Evolutionary conservation across 441 rosid species (phyloP).

Genomic region (Erodium chrysanthum): DNA sequence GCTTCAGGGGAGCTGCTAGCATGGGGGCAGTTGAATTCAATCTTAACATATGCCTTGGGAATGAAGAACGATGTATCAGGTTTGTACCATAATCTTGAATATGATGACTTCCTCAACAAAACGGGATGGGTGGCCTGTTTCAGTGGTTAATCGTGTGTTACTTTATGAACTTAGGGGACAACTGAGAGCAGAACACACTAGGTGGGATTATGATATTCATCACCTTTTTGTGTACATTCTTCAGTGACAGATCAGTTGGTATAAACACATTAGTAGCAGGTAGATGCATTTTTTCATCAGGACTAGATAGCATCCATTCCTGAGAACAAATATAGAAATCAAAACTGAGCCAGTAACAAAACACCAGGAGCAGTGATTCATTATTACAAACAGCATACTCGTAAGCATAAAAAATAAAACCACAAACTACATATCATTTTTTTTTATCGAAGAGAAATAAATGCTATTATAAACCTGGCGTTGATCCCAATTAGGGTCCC

Average conservation of each 20-base stretch:
- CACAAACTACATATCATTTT: conserved; percentile 8
- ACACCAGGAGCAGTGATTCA: not conserved
- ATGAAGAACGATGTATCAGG: conserved; percentile 67
- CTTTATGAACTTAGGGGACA: not conserved
- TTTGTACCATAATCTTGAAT: conserved; percentile 73
- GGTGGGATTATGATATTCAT: conserved; percentile 10
- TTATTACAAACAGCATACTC: too few species aligned
- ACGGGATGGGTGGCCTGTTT: conserved; percentile 49
- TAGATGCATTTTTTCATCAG: conserved; percentile 51
- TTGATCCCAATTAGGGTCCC: too few species aligned
- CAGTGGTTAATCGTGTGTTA: conserved; percentile 10
- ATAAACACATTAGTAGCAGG: conserved; percentile 59
- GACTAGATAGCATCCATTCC: conserved; percentile 69
- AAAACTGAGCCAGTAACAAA: not conserved
- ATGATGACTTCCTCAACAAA: conserved; percentile 50
- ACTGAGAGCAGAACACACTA: not conserved
- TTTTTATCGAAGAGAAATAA: too few species aligned
- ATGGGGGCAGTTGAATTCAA: conserved; percentile 70
- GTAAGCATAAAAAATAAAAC: conserved; percentile 7
- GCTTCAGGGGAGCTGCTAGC: conserved; percentile 58
- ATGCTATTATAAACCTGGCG: too few species aligned
- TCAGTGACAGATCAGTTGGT: conserved; percentile 68
- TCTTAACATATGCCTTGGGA: conserved; percentile 65
- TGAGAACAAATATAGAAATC: conserved; percentile 22
- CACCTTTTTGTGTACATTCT: conserved; percentile 50